These are phyloP conservation scores for Andrographis paniculata DNA, from an alignment of 305 asterid genomes.

Conservation along the genomic window DNA sequence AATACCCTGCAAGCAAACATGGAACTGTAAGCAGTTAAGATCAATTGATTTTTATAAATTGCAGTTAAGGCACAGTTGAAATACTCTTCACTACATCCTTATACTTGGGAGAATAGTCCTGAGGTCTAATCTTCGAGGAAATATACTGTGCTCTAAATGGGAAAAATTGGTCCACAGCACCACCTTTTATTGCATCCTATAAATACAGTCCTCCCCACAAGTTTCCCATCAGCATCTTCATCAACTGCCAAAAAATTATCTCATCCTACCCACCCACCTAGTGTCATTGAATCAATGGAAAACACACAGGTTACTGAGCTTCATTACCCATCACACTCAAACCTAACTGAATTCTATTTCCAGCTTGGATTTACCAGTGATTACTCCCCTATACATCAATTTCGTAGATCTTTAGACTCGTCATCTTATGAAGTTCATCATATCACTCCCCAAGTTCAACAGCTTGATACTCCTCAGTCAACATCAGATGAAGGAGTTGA, in stretches of 20 bases:
- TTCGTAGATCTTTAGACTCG: constrained; percentile 36
- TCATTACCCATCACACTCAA: constrained; percentile 45
- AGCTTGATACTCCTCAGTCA: constrained; percentile 43
- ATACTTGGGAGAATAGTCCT: constrained; percentile 31
- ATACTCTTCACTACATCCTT: constrained; percentile 19
- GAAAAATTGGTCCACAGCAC: constrained; percentile 26
- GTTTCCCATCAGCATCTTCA: constrained; percentile 20
- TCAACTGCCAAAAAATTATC: constrained; percentile 20
- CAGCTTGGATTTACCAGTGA: constrained; percentile 28
- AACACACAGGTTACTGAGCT: constrained; percentile 47
- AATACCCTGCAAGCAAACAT: too few relatives aligned
- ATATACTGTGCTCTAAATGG: constrained; percentile 24
- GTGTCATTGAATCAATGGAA: constrained; percentile 43
- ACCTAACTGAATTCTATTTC: constrained; percentile 41
- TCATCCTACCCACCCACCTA: constrained; percentile 12
- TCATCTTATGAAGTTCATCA: constrained; percentile 38
- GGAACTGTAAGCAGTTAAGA: too few relatives aligned
- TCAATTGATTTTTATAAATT: neutral
- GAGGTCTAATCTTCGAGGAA: constrained; percentile 37
- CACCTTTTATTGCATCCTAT: constrained; percentile 51
- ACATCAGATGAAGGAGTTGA: constrained; percentile 79
- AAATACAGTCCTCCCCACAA: constrained; percentile 34
- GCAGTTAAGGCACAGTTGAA: constrained; percentile 11
- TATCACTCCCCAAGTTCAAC: constrained; percentile 51
- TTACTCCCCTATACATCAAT: constrained; percentile 36